phyloP scores from a whole-genome alignment of 257 asterid species.

The Scutellaria minor region DNA sequence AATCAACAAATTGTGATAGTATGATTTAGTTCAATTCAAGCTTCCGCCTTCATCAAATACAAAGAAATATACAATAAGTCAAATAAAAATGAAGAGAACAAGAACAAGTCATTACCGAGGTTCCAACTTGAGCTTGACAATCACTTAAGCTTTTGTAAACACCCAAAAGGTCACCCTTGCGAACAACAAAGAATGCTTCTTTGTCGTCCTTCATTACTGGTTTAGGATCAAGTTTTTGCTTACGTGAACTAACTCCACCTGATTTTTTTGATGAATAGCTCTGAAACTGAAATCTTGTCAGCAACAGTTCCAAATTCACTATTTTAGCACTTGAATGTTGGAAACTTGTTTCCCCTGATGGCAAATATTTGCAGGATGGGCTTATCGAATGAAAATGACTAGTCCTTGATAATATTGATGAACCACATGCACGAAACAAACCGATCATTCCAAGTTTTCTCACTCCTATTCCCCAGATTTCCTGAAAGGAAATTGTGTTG shows the following conservation, averaged over 20 bases:
- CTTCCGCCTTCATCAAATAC: background rate
- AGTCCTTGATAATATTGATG: constrained; percentile 51
- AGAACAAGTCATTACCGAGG: constrained; percentile 65
- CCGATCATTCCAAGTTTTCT: constrained; percentile 64
- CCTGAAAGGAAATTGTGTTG: constrained; percentile 37
- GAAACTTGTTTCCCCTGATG: constrained; percentile 50
- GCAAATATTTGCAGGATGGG: constrained; percentile 44
- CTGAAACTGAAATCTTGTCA: constrained; percentile 48
- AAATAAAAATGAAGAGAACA: constrained; percentile 28
- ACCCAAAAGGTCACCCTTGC: constrained; percentile 92
- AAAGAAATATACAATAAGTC: constrained; percentile 10
- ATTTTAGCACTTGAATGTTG: constrained; percentile 49
- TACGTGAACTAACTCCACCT: constrained; percentile 33
- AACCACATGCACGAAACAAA: constrained; percentile 67
- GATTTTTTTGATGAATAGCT: constrained; percentile 62
- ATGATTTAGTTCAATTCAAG: background rate
- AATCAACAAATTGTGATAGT: too few relatives aligned
- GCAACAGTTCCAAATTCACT: constrained; percentile 40
- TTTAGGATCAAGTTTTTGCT: constrained; percentile 44
- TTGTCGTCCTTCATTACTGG: constrained; percentile 81
- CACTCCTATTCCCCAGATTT: constrained; percentile 43
- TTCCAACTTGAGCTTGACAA: constrained; percentile 96
- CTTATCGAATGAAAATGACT: constrained; percentile 44
- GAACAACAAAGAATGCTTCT: constrained; percentile 91
- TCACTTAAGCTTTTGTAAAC: constrained; percentile 91